Base-by-base conservation (phyloP, 139 green algal genomes). In the Trebouxia sp. region DNA sequence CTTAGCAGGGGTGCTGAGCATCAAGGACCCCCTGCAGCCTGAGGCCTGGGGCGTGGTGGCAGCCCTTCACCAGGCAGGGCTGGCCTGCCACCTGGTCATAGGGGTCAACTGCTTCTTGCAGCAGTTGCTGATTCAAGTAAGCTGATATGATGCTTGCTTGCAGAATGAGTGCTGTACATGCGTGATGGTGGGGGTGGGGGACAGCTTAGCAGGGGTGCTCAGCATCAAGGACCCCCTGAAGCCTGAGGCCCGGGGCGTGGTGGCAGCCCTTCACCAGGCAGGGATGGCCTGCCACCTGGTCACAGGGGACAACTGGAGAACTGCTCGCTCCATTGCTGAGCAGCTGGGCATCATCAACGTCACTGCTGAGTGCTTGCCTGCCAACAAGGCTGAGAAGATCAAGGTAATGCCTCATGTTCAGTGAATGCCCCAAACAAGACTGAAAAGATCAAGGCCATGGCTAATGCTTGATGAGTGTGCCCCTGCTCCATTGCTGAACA, bases 231-330 rank as follows among this genome's bases (percentile, higher is more conserved):
- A 99, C 85, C 91, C 92, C 1, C 56, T 98, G 30, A 98, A 97
- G 84, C 92, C 93, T 0, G 97, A 99, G 87, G 95, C 96, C 5
- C 48, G 78, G 4, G 90, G 86, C 3, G 96, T 98, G 62, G 88
- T 99, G 12, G 84, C 88, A 0, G 87, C 83, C 45, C 78, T 97
- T 66, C 74, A 80, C 20, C 51, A 72, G 37, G 85, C 87, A 56
- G 87, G 87, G 67, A 86, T 94, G 77, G 66, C 84, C 65, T 88
- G 83, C 51, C 83, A 90, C 66, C 83, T 96, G 82, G 81, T 98
- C 55, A 98, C 95, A 0, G 95, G 95, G 3, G 95, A 98, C 88
- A 97, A 96, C 89, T 91, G 89, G 89, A 83, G 88, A 55, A 97
- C 94, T 1, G 95, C 95, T 0, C 51, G 87, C 17, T 90, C 92